A percentile compares a stretch with the other conserved stretches of the same genome.
These are phyloP conservation scores for Magnolia kwangsiensis DNA, from an alignment of 164 flowering plant genomes.

Conservation along the genomic window DNA sequence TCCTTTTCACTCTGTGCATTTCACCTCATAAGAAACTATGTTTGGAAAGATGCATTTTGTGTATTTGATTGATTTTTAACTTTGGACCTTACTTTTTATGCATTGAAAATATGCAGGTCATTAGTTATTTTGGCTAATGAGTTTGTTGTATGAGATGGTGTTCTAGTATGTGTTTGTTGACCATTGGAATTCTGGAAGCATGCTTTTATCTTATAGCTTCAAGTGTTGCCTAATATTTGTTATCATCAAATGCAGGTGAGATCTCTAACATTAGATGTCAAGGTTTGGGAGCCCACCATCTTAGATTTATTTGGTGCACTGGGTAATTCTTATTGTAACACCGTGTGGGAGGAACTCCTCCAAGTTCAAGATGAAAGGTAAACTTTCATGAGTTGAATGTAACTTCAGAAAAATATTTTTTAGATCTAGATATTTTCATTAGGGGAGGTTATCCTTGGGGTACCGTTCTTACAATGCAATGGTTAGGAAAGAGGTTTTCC, in stretches of 20 bases:
- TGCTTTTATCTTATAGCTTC: neutral
- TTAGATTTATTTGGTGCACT: slow-evolving; percentile 63
- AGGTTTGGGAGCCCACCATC: slow-evolving; percentile 87
- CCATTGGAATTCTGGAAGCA: neutral
- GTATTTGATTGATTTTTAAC: no score
- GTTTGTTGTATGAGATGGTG: neutral
- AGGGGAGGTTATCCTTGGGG: neutral
- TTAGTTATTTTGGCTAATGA: neutral
- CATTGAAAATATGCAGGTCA: neutral
- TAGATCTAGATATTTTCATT: neutral
- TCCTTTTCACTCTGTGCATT: no score
- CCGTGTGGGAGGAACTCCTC: slow-evolving; percentile 83
- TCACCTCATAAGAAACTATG: no score
- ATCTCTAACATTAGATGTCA: slow-evolving; percentile 83
- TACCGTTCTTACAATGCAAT: no score
- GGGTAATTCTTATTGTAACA: slow-evolving; percentile 82
- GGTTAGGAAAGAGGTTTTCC: no score
- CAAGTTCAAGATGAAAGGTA: slow-evolving; percentile 50
- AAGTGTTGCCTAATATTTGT: neutral
- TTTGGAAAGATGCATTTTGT: no score
- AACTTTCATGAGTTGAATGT: slow-evolving; percentile 5
- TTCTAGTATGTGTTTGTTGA: neutral
- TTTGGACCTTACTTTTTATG: no score
- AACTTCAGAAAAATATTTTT: neutral
- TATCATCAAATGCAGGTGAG: slow-evolving; percentile 60